Evolutionary conservation across 345 rosid species (phyloP).

Genomic region (Leavenworthia alabamica): DNA sequence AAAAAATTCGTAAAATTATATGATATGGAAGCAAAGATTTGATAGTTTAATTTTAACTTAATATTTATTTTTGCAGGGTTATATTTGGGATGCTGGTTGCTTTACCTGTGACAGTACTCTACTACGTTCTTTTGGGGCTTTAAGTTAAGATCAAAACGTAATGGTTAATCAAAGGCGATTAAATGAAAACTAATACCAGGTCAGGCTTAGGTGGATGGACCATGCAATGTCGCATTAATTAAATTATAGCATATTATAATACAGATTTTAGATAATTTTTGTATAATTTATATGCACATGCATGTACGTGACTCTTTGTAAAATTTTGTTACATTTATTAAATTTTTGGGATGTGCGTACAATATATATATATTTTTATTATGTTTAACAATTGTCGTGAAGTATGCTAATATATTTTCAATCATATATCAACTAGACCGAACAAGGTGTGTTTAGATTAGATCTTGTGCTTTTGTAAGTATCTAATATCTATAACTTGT

Average conservation of each 20-base stretch:
- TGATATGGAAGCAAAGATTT: background rate
- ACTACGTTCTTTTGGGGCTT: conserved; percentile 37
- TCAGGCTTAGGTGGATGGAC: conserved; percentile 33
- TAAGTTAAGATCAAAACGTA: conserved; percentile 14
- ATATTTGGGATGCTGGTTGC: conserved; percentile 46
- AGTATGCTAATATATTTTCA: conserved; percentile 3
- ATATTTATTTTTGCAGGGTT: conserved; percentile 33
- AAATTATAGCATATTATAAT: conserved; percentile 19
- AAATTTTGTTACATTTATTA: conserved; percentile 23
- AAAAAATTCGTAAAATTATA: background rate
- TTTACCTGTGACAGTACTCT: conserved; percentile 43
- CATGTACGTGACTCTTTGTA: conserved; percentile 32
- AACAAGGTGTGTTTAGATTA: conserved; percentile 19
- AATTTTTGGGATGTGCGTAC: conserved; percentile 29
- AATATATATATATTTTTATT: background rate
- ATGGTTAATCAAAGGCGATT: conserved; percentile 12
- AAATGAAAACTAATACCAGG: conserved; percentile 18
- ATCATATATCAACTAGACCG: conserved; percentile 16
- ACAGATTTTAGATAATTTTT: conserved; percentile 14
- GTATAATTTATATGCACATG: conserved; percentile 33
- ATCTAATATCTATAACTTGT: too few relatives aligned
- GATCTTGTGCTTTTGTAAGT: conserved; percentile 11
- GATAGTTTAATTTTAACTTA: background rate
- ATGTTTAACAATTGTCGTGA: background rate
- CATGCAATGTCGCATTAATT: conserved; percentile 28